Evolutionary conservation across 257 asterid genomes (phyloP).

Genomic region (Penstemon newberryi): DNA sequence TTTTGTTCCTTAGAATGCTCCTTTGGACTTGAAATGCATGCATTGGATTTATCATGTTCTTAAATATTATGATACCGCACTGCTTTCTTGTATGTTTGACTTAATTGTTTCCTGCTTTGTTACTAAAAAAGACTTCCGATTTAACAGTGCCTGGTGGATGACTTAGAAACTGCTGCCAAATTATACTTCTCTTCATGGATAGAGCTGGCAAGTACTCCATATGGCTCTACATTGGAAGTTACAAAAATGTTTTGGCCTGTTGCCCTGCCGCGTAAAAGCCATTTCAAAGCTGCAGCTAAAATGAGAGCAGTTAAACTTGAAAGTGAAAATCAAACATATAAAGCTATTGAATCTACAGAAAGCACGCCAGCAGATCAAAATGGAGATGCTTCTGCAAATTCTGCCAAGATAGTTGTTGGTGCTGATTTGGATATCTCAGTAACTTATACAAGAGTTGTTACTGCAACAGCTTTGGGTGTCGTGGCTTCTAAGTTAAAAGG

Average conservation of each 20-base stretch:
- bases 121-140: conserved; percentile 29
- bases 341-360: conserved; percentile 47
- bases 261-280: conserved; percentile 95
- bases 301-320: conserved; percentile 83
- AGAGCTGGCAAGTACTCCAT: conserved; percentile 90
- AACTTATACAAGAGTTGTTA: conserved; percentile 82
- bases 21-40: too few relatives aligned
- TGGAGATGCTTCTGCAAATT: conserved; percentile 58
- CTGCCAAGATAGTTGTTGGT: conserved; percentile 84
- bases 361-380: conserved; percentile 53
- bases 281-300: conserved; percentile 95
- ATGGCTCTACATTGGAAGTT: conserved; percentile 80
- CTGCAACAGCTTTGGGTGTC: conserved; percentile 83
- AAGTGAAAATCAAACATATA: conserved; percentile 47
- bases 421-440: conserved; percentile 86
- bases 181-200: conserved; percentile 81
- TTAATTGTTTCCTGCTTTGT: conserved; percentile 1
- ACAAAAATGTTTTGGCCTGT: conserved; percentile 97
- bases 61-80: too few relatives aligned
- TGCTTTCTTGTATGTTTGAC: background rate
- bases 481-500: conserved; percentile 78
- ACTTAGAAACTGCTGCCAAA: conserved; percentile 76
- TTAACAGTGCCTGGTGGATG: conserved; percentile 76
- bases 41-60: too few relatives aligned
- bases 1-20: background rate